phyloP scores from a whole-genome alignment of 176 grass and related monocot genomes.

The Raddia guianensis region DNA sequence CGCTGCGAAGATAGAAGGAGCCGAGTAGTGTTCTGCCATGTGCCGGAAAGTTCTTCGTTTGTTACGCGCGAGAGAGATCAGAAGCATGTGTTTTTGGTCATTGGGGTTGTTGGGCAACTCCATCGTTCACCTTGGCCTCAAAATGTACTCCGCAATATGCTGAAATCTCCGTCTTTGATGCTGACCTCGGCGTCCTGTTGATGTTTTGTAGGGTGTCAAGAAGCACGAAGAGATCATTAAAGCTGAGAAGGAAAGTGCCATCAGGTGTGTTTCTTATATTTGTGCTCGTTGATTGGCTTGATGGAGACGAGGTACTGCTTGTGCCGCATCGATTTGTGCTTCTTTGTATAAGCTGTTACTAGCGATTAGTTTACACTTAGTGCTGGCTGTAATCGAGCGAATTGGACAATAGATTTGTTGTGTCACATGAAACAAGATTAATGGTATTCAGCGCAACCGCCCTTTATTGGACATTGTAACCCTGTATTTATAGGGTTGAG shows the following conservation, averaged over 20 bases:
- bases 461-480: too few relatives aligned
- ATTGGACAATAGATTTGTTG: too few relatives aligned
- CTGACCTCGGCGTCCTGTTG: not conserved
- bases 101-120: not conserved
- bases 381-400: not conserved
- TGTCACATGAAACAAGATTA: too few relatives aligned
- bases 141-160: not conserved
- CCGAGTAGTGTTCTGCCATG: not conserved
- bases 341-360: not conserved
- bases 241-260: conserved; percentile 52
- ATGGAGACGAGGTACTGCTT: not conserved
- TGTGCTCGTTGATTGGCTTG: not conserved
- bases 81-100: not conserved
- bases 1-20: not conserved
- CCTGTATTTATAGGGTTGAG: too few relatives aligned
- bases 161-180: not conserved
- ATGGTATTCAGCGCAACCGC: too few relatives aligned
- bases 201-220: conserved; percentile 49
- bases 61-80: not conserved
- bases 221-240: conserved; percentile 52
- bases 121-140: not conserved
- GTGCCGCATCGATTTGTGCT: not conserved
- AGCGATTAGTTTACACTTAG: not conserved
- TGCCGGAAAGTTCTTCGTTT: not conserved
- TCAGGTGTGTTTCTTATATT: conserved; percentile 37